These are phyloP conservation scores for Claviceps maximensis DNA, from an alignment of 2,329 filamentous ascomycete species.

Conservation along the genomic window DNA sequence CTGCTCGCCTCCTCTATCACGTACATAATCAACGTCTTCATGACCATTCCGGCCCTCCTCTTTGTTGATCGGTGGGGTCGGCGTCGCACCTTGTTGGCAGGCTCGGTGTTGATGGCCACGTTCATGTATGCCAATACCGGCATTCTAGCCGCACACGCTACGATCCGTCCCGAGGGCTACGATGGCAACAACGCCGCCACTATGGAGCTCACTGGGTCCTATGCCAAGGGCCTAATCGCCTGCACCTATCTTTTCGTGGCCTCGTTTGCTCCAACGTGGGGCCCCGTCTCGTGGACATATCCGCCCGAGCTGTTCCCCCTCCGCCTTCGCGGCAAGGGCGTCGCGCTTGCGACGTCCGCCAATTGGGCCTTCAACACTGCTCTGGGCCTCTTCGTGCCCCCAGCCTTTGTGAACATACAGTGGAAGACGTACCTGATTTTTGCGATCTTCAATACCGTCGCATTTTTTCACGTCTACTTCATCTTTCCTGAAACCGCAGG, in stretches of 20 bases:
- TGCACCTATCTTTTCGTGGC: conserved; percentile 54
- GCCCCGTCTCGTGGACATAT: conserved; percentile 41
- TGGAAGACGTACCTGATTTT: conserved; percentile 42
- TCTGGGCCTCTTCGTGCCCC: conserved; percentile 25
- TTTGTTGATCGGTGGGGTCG: conserved; percentile 68
- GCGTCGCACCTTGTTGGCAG: conserved; percentile 52
- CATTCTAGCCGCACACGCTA: conserved; percentile 34
- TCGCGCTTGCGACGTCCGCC: conserved; percentile 35
- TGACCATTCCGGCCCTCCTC: conserved; percentile 64
- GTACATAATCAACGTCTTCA: conserved; percentile 64
- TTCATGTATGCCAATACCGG: conserved; percentile 44
- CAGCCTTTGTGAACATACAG: conserved; percentile 25
- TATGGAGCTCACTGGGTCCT: conserved; percentile 29
- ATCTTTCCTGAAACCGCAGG: conserved; percentile 43
- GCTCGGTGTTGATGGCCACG: conserved; percentile 50
- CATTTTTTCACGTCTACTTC: conserved; percentile 39
- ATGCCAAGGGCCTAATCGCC: conserved; percentile 47
- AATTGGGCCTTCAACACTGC: conserved; percentile 30
- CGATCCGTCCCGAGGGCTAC: conserved; percentile 27
- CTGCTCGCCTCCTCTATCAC: conserved; percentile 42
- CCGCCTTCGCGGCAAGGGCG: conserved; percentile 37
- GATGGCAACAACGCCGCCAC: conserved; percentile 33
- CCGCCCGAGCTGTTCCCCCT: conserved; percentile 42
- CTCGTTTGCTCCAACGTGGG: conserved; percentile 30
- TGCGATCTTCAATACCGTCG: conserved; percentile 35